These are phyloP conservation scores for Paramecium sexaurelia DNA, from an alignment of 73 alveolate genomes.

Conservation along the genomic window DNA sequence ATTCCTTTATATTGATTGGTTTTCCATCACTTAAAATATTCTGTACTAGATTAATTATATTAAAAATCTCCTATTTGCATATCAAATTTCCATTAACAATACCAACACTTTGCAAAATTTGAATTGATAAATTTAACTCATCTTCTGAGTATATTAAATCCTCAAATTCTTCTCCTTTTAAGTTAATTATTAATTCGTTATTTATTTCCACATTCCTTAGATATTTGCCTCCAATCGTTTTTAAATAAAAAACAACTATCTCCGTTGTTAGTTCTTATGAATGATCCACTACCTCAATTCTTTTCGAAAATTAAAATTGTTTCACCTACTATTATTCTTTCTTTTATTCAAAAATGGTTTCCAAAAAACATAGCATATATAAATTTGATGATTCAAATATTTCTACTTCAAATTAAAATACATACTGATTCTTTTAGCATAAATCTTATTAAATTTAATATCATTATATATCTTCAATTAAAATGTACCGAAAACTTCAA, in stretches of 20 bases:
- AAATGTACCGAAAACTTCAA: not conserved
- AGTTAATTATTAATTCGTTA: not conserved
- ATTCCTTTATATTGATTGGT: not conserved
- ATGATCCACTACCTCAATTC: not conserved
- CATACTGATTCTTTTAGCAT: constrained; percentile 3
- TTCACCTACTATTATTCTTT: not conserved
- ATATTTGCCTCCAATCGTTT: not conserved
- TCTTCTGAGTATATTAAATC: not conserved
- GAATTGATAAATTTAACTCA: not conserved
- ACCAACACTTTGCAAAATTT: not conserved
- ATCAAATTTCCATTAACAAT: not conserved
- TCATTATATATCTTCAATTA: not conserved
- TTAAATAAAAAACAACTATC: not conserved
- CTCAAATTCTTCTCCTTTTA: not conserved
- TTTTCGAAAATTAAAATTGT: not conserved
- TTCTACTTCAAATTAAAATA: not conserved
- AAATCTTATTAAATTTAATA: not conserved
- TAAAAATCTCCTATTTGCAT: not conserved
- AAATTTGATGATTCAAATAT: not conserved
- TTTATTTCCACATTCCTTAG: not conserved
- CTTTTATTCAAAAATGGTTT: not conserved
- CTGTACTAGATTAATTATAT: not conserved
- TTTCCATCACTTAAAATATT: not conserved
- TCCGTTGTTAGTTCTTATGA: not conserved
- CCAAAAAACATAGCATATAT: not conserved